Base-by-base conservation (phyloP, 768 basidiomycete species). In the Austroboletus eburneus region DNA sequence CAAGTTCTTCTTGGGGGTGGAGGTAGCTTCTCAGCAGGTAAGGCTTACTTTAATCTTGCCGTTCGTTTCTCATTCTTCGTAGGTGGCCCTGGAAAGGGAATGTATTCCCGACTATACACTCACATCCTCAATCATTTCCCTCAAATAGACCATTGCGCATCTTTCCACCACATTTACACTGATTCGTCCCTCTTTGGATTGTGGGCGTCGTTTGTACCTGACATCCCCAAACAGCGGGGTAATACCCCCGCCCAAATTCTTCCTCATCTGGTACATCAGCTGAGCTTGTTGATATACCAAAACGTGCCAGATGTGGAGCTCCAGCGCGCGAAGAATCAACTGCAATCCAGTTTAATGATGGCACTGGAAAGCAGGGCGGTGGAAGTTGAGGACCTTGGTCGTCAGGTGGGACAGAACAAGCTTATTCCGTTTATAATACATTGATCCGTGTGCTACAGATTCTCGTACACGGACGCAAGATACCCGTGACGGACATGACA, bases 1-100 rank as follows among this genome's bases (percentile, higher is more conserved):
- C 95, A 99, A 62, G 86, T 94, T 21, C 79, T 98, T 36, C 79
- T 99, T 14, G 95, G 95, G 25, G 95, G 95, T 1, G 95, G 95
- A 8, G 93, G 93, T 16, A 89, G 85, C 64, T 99, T 99, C 76
- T 96, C 93, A 29, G 95, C 95, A 14, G 89, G 82, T 83, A 56
- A 33, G 72, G 52, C 9, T 29, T 7, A 27, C 14, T 3, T 35
- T 43, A 17, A 14, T 39, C 25, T 18, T 6, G 36, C 43, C 41
- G 37, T 23, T 27, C 4, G 17, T 25, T 32, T 48, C 51, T 45
- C 43, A 55, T 43, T 30, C 41, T 42, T 20, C 7, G 3, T 57
- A 78, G 92, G 95, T 53, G 95, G 95, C 4, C 95, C 95, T 3
- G 95, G 95, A 14, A 98, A 98, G 72, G 95, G 95, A 57, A 98